Evolutionary conservation across 306 rosid genomes (phyloP).

Genomic region (Erythrophleum fordii): DNA sequence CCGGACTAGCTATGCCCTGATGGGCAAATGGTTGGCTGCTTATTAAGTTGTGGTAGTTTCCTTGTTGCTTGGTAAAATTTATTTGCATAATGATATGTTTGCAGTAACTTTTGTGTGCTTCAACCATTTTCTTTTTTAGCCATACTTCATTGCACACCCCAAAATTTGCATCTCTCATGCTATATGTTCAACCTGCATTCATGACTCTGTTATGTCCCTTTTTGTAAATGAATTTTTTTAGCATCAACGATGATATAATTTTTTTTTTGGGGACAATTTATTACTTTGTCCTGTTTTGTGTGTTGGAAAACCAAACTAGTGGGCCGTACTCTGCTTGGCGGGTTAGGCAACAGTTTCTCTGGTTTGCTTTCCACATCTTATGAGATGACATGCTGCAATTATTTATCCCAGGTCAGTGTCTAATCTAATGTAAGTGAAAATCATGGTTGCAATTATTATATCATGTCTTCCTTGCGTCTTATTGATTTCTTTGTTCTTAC

Average conservation of each 20-base stretch:
- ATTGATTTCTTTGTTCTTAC: not conserved
- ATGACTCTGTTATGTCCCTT: not conserved
- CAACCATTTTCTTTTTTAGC: not conserved
- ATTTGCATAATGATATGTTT: not conserved
- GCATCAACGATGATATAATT: not conserved
- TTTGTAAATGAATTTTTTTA: not conserved
- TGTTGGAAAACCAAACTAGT: conserved; percentile 46
- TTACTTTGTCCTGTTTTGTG: no score
- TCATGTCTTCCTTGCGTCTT: not conserved
- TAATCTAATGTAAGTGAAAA: not conserved
- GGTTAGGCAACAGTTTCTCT: conserved; percentile 53
- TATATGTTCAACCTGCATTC: conserved; percentile 10
- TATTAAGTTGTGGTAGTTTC: not conserved
- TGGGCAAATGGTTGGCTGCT: not conserved
- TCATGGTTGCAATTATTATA: not conserved
- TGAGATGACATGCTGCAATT: conserved; percentile 52
- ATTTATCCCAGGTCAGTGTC: conserved; percentile 66
- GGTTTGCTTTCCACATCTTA: conserved; percentile 50
- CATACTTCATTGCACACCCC: not conserved
- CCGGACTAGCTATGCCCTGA: not conserved
- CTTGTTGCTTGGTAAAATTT: conserved; percentile 2
- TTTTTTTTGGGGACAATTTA: not conserved
- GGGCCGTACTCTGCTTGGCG: conserved; percentile 69
- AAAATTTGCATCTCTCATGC: not conserved
- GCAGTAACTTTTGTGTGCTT: conserved; percentile 5